Base-by-base conservation (phyloP, 2,329 filamentous ascomycete genomes). In the Sporothrix inflata region DNA sequence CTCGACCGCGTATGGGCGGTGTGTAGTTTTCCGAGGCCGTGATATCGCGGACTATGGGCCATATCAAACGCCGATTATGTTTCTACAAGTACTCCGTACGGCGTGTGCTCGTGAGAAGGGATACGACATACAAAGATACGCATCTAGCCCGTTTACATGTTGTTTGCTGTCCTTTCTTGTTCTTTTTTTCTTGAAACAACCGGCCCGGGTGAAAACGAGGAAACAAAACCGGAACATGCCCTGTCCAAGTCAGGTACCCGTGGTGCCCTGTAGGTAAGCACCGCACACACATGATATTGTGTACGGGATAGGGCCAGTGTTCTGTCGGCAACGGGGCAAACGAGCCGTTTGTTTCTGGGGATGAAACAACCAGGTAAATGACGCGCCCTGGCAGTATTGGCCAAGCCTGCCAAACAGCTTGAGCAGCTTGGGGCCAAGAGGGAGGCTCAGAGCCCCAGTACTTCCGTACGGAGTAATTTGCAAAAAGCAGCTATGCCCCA, bases 341-440 rank as follows among this genome's bases (percentile, higher is more conserved):
- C 61, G 24, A 49, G 61, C 21, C 42, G 24, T 45, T 19, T 53
- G 30, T 68, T 68, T 68, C 47, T 53, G 47, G 65, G 65, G 65
- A 38, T 53, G 65, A 68, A 68, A 68, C 65, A 34, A 53, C 65
- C 65, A 45, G 60, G 34, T 63, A 45, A 45, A 45, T 34, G 3
- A 45, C 12, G 8, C 40, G 40, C 40, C 40, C 40, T 42, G 40
- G 40, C 40, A 14, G 12, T 4, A 42, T 9, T 42, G 40, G 40
- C 40, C 40, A 42, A 42, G 40, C 2, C 40, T 11, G 40, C 47
- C 47, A 49, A 9, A 49, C 19, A 49, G 47, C 47, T 49, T 49
- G 47, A 49, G 19, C 47, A 49, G 19, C 47, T n/a, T 21, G 47
- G 5, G 47, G 19, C 47, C 47, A n/a, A 49, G 40, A 42, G 40